phyloP scores from a whole-genome alignment of 1,139 yeast genomes.

The Hyphopichia pseudoburtonii region DNA sequence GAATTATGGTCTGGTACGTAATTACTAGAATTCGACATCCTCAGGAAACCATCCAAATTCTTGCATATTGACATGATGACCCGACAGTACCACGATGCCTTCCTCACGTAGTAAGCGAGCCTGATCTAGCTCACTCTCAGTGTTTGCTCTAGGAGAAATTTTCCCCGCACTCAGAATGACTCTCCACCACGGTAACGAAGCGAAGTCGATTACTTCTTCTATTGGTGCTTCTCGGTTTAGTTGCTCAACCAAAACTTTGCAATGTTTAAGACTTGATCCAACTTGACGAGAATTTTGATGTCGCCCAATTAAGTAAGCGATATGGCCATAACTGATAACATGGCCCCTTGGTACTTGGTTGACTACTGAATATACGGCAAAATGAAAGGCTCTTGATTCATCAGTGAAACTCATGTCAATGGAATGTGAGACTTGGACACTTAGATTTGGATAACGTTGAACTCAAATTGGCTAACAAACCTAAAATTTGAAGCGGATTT shows the following conservation, averaged over 20 bases:
- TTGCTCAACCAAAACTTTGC: constrained; percentile 19
- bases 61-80: constrained; percentile 40
- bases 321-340: constrained; percentile 73
- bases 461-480: too few relatives aligned
- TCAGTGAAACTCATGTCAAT: constrained; percentile 30
- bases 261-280: constrained; percentile 63
- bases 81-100: constrained; percentile 43
- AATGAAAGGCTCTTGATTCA: constrained; percentile 58
- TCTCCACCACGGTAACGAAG: constrained; percentile 78
- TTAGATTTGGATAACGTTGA: too few relatives aligned
- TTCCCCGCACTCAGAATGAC: constrained; percentile 63
- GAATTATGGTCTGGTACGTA: not conserved
- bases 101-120: constrained; percentile 47
- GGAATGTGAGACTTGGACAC: too few relatives aligned
- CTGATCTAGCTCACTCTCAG: constrained; percentile 48
- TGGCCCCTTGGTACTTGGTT: constrained; percentile 60
- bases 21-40: constrained; percentile 25
- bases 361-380: constrained; percentile 58
- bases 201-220: constrained; percentile 21
- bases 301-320: constrained; percentile 59
- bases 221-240: constrained; percentile 20
- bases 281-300: constrained; percentile 75
- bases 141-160: constrained; percentile 53
- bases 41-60: constrained; percentile 73
- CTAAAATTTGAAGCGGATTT: not conserved